Conservation (phyloP, 2,329 filamentous ascomycete species). For the Colletotrichum eleusines region DNA sequence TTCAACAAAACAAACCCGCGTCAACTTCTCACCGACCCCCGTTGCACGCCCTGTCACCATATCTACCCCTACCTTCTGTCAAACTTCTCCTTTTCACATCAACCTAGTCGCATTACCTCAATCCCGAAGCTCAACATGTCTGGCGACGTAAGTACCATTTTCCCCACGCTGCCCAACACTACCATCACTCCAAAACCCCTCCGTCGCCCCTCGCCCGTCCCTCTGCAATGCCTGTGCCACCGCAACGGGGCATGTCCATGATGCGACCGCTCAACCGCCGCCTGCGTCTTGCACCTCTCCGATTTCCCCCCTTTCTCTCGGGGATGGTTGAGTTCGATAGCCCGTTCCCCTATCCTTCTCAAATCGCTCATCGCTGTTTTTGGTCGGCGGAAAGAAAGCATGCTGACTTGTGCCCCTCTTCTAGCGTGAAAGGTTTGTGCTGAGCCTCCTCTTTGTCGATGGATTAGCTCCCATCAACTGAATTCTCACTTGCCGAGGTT, state of each 20-base stretch:
- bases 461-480: constrained; percentile 25
- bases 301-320: neutral
- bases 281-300: neutral
- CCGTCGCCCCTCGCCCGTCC: constrained; percentile 28
- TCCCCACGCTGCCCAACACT: constrained; percentile 38
- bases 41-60: constrained; percentile 32
- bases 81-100: constrained; percentile 28
- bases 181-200: constrained; percentile 38
- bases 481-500: constrained; percentile 31
- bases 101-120: constrained; percentile 31
- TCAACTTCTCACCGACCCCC: constrained; percentile 34
- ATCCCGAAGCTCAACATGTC: constrained; percentile 41
- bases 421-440: constrained; percentile 76
- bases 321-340: neutral
- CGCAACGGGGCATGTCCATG: constrained; percentile 17
- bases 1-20: constrained; percentile 41
- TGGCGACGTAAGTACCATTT: constrained; percentile 43
- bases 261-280: constrained; percentile 13
- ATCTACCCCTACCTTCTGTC: constrained; percentile 21
- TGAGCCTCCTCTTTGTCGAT: constrained; percentile 32
- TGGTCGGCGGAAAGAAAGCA: constrained; percentile 25
- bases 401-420: constrained; percentile 53
- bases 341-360: neutral
- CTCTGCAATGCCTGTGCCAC: constrained; percentile 31
- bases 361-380: constrained; percentile 30